Evolutionary conservation across 345 rosid species (phyloP).

Genomic region (Aquilaria yunnanensis): DNA sequence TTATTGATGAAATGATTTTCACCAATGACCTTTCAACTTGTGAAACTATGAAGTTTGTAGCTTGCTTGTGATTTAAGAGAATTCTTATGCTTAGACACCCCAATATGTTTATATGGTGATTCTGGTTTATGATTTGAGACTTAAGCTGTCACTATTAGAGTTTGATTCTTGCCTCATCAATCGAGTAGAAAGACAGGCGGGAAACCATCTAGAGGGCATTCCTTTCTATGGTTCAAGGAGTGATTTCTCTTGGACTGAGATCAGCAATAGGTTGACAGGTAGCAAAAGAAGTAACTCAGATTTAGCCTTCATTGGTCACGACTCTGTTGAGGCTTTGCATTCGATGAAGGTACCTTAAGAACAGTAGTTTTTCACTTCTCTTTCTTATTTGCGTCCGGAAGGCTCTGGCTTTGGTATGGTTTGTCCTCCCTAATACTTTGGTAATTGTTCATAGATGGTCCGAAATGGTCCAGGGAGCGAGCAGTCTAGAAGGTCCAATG

Average conservation of each 20-base stretch:
- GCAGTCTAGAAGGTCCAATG: constrained; percentile 36
- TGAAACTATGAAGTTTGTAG: constrained; percentile 6
- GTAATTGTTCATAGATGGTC: constrained; percentile 35
- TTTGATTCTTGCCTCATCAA: constrained; percentile 15
- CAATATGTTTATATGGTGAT: background rate
- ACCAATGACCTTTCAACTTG: background rate
- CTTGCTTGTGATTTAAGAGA: constrained; percentile 1
- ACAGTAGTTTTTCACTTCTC: constrained; percentile 1
- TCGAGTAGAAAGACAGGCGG: constrained; percentile 44
- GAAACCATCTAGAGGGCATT: constrained; percentile 70
- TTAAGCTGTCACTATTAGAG: constrained; percentile 9
- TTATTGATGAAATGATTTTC: background rate
- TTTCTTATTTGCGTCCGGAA: constrained; percentile 3
- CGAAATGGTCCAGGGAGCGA: constrained; percentile 49
- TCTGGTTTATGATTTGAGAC: constrained; percentile 9
- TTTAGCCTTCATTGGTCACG: constrained; percentile 52
- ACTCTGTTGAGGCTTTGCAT: constrained; percentile 53
- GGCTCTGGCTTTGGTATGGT: constrained; percentile 1
- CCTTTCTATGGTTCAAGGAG: constrained; percentile 64
- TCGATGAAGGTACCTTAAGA: constrained; percentile 54
- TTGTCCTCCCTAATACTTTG: background rate
- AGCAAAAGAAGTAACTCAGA: constrained; percentile 72
- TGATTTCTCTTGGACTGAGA: constrained; percentile 52
- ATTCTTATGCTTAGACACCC: constrained; percentile 3
- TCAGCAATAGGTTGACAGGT: constrained; percentile 49